Conservation (phyloP, 139 green algal species). For the Chlorella sp. region DNA sequence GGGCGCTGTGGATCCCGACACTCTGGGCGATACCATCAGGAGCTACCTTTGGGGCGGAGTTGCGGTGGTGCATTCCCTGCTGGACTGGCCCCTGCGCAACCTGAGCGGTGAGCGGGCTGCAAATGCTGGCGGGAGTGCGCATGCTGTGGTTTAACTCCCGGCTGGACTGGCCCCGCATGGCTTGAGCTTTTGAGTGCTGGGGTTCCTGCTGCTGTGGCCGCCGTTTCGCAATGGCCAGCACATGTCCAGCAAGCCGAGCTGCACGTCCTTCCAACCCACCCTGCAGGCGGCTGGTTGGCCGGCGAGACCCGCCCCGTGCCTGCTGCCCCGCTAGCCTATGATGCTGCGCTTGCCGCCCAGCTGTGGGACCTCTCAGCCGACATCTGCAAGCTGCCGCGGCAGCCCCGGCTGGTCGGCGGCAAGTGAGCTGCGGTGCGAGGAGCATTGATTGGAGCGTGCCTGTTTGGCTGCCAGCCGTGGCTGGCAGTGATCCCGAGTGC, state of each 20-base stretch:
- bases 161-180: not conserved
- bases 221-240: not conserved
- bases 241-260: not conserved
- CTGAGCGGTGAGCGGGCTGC: slow-evolving; percentile 30
- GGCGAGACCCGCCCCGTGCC: slow-evolving; percentile 47
- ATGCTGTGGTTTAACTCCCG: not conserved
- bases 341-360: slow-evolving; percentile 53
- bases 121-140: not conserved
- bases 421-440: too few species aligned
- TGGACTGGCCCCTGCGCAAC: slow-evolving; percentile 69
- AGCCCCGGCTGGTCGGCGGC: not conserved
- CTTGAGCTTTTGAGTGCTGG: too few species aligned
- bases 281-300: slow-evolving; percentile 32
- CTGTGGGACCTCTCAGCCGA: slow-evolving; percentile 72
- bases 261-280: not conserved
- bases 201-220: not conserved
- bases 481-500: too few species aligned
- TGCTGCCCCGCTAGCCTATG: slow-evolving; percentile 59
- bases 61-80: slow-evolving; percentile 41
- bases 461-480: too few species aligned
- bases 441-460: too few species aligned
- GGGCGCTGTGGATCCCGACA: not conserved
- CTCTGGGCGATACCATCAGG: slow-evolving; percentile 29
- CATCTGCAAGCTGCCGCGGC: slow-evolving; percentile 44
- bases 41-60: slow-evolving; percentile 42